Percentiles rank a stretch among this genome's conserved stretches.
Conservation (phyloP, 1,139 yeast genomes). For the Geotrichum restrictum region DNA sequence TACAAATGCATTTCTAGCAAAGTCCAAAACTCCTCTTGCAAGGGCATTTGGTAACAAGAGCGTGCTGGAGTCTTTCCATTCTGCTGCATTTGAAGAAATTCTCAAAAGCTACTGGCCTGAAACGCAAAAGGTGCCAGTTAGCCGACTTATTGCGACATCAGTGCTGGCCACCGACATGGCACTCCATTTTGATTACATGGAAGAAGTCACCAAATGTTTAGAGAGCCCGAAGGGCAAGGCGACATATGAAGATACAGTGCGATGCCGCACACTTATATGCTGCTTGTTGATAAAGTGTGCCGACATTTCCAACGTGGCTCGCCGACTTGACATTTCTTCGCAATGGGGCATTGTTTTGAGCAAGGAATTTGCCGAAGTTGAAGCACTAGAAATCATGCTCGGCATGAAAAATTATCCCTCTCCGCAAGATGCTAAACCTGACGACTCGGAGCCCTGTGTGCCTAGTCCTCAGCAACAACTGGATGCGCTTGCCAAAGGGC, state of each 20-base stretch:
- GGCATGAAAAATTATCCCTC: constrained; percentile 32
- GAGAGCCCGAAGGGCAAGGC: background rate
- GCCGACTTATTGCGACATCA: constrained; percentile 33
- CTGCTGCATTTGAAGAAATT: constrained; percentile 63
- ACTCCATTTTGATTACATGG: constrained; percentile 71
- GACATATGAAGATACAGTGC: background rate
- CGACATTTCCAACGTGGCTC: constrained; percentile 85
- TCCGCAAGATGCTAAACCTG: no score
- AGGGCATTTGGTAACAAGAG: constrained; percentile 59
- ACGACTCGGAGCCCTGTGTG: background rate
- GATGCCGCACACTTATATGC: constrained; percentile 44
- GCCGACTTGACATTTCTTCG: constrained; percentile 70
- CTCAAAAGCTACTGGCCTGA: constrained; percentile 62
- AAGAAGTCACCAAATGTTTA: constrained; percentile 37
- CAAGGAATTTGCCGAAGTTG: constrained; percentile 72
- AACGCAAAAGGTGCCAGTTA: constrained; percentile 31
- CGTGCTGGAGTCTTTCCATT: constrained; percentile 80
- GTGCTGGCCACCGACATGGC: constrained; percentile 95
- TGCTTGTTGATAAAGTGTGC: constrained; percentile 84
- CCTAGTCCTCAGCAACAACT: constrained; percentile 39
- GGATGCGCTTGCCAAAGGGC: constrained; percentile 59
- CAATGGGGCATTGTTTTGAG: constrained; percentile 82
- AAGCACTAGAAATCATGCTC: constrained; percentile 46
- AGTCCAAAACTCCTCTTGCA: constrained; percentile 64
- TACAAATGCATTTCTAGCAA: constrained; percentile 68